Percentiles rank a stretch among this genome's conserved stretches.
Conservation (phyloP, 2,329 filamentous ascomycete species). For the Arthrobotrys iridis region DNA sequence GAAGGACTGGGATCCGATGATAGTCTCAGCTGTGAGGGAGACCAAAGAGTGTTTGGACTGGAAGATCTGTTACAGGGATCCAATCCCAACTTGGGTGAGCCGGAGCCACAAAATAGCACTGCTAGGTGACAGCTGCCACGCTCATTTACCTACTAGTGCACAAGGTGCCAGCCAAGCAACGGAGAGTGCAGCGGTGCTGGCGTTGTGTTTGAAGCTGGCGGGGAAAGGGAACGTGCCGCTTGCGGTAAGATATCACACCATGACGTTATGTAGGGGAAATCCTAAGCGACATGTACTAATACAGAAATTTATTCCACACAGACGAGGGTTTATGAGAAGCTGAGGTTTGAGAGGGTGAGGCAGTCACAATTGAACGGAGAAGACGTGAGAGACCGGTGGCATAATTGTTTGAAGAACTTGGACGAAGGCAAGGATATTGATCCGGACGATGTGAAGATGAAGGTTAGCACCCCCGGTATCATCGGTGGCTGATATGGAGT, state of each 20-base stretch:
- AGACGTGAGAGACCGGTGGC: constrained; percentile 64
- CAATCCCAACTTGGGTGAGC: constrained; percentile 67
- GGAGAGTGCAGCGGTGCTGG: constrained; percentile 66
- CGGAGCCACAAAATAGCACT: constrained; percentile 66
- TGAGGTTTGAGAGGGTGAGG: constrained; percentile 62
- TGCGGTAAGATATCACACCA: constrained; percentile 55
- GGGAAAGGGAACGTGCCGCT: constrained; percentile 62
- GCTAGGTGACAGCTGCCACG: constrained; percentile 68
- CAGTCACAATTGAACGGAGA: constrained; percentile 64
- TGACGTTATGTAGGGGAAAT: no score
- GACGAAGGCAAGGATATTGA: constrained; percentile 64
- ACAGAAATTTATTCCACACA: constrained; percentile 44
- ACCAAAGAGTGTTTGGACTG: constrained; percentile 66
- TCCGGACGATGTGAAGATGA: constrained; percentile 64
- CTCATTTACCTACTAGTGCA: constrained; percentile 67
- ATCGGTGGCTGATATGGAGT: no score
- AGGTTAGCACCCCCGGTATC: constrained; percentile 55
- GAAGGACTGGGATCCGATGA: constrained; percentile 63
- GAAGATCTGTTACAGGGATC: constrained; percentile 68
- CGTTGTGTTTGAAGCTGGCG: constrained; percentile 63
- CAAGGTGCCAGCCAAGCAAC: constrained; percentile 68
- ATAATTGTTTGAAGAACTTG: constrained; percentile 63
- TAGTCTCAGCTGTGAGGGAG: constrained; percentile 64
- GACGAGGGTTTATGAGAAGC: constrained; percentile 64
- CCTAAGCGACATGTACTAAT: background rate